phyloP scores from a whole-genome alignment of 257 asterid species.

The Gentiana straminea region DNA sequence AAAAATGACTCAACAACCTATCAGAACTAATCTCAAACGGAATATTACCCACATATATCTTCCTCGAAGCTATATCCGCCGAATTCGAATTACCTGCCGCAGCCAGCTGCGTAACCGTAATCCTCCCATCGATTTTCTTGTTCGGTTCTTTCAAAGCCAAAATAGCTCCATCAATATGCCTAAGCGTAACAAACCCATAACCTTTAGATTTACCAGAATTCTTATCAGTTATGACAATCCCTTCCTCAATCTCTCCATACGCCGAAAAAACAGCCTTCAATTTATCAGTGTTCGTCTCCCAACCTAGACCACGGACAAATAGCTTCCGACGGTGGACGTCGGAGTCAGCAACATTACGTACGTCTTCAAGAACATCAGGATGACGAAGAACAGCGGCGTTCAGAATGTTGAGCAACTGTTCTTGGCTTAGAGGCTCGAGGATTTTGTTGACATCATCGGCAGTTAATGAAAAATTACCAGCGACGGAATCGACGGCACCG shows the following conservation, averaged over 20 bases:
- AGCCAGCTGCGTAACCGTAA: slow-evolving; percentile 84
- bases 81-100: slow-evolving; percentile 63
- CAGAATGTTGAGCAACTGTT: slow-evolving; percentile 59
- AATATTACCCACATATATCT: slow-evolving; percentile 91
- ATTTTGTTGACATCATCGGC: slow-evolving; percentile 71
- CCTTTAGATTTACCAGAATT: slow-evolving; percentile 72
- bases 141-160: slow-evolving; percentile 70
- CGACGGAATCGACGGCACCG: slow-evolving; percentile 15
- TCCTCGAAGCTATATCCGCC: slow-evolving; percentile 60
- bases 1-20: slow-evolving; percentile 57
- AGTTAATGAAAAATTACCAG: slow-evolving; percentile 27
- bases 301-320: slow-evolving; percentile 93
- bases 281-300: slow-evolving; percentile 91
- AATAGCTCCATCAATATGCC: slow-evolving; percentile 74
- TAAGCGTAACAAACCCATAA: slow-evolving; percentile 79
- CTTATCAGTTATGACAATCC: slow-evolving; percentile 79
- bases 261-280: slow-evolving; percentile 59
- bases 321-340: slow-evolving; percentile 74
- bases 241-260: slow-evolving; percentile 79
- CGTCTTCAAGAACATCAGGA: slow-evolving; percentile 63
- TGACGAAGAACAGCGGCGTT: slow-evolving; percentile 72
- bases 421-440: slow-evolving; percentile 72
- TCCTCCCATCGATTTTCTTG: slow-evolving; percentile 91
- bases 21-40: slow-evolving; percentile 86
- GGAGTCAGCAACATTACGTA: slow-evolving; percentile 77